A percentile compares a stretch with the other conserved stretches of the same genome.
These are phyloP conservation scores for Tilletia horrida DNA, from an alignment of 1,284 basidiomycete genomes.

Conservation along the genomic window DNA sequence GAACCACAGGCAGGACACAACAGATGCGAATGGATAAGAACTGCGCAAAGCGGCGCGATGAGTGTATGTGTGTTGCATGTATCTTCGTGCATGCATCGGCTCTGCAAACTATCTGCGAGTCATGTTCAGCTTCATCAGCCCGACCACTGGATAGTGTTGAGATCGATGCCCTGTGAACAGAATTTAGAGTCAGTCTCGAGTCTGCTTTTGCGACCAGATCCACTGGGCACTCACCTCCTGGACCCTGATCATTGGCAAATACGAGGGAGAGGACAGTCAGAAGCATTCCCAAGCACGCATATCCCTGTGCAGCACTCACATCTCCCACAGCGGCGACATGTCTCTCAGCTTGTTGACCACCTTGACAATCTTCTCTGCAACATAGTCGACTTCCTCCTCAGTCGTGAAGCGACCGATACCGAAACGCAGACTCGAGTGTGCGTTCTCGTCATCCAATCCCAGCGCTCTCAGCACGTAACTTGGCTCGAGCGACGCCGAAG, in stretches of 20 bases:
- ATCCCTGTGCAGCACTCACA: slow-evolving; percentile 22
- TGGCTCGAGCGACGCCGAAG: slow-evolving; percentile 94
- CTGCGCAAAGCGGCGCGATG: too few relatives aligned
- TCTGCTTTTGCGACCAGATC: background rate
- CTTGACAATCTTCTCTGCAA: slow-evolving; percentile 79
- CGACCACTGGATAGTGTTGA: slow-evolving; percentile 88
- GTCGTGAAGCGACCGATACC: slow-evolving; percentile 98
- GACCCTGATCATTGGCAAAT: slow-evolving; percentile 74
- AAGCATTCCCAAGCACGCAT: background rate
- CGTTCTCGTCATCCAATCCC: slow-evolving; percentile 93
- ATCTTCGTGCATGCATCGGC: too few relatives aligned
- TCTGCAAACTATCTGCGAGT: too few relatives aligned
- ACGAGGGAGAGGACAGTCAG: background rate
- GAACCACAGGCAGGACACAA: too few relatives aligned
- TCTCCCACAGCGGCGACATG: slow-evolving; percentile 60
- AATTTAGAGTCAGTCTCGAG: background rate
- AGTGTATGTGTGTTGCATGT: too few relatives aligned
- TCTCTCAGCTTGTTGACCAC: slow-evolving; percentile 75
- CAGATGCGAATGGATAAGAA: too few relatives aligned
- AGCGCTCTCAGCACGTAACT: slow-evolving; percentile 96
- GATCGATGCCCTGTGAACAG: slow-evolving; percentile 73
- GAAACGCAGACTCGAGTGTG: slow-evolving; percentile 94
- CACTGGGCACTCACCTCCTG: slow-evolving; percentile 60
- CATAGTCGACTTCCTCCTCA: slow-evolving; percentile 92
- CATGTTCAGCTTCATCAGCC: slow-evolving; percentile 27